phyloP scores from a whole-genome alignment of 768 basidiomycete species.

The Russula sp. region DNA sequence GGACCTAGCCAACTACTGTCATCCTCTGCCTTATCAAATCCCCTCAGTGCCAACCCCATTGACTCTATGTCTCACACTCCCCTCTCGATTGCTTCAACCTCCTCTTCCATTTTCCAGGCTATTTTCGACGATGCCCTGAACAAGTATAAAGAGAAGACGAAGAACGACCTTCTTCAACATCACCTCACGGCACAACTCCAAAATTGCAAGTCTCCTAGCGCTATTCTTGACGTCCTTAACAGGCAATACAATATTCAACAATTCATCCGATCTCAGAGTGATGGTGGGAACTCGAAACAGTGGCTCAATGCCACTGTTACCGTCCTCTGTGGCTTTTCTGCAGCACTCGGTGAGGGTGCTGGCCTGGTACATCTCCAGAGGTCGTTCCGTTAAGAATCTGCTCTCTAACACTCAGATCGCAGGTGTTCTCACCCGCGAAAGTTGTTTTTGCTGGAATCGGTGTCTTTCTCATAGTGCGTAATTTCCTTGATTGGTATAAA shows the following conservation, averaged over 20 bases:
- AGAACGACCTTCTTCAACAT: background rate
- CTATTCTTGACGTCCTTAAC: background rate
- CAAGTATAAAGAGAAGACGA: background rate
- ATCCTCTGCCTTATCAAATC: too few relatives aligned
- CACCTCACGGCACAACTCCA: background rate
- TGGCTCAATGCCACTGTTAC: constrained; percentile 6
- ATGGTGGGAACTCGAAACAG: background rate
- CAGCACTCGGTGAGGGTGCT: background rate
- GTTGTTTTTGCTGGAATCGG: constrained; percentile 6
- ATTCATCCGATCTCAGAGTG: background rate
- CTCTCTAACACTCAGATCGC: background rate
- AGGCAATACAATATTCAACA: background rate
- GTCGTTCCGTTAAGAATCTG: background rate
- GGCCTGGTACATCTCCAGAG: background rate
- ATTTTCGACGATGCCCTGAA: constrained; percentile 1
- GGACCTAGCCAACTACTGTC: too few relatives aligned
- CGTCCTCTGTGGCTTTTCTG: constrained; percentile 1
- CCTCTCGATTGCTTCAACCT: background rate
- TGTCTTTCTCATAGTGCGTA: background rate
- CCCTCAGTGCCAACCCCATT: background rate
- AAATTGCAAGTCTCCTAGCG: background rate
- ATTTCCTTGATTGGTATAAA: too few relatives aligned
- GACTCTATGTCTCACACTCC: background rate
- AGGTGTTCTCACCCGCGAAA: background rate
- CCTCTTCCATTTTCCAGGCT: background rate